phyloP scores from a whole-genome alignment of 2,329 filamentous ascomycete genomes.

The Penicillium sclerotigenum region DNA sequence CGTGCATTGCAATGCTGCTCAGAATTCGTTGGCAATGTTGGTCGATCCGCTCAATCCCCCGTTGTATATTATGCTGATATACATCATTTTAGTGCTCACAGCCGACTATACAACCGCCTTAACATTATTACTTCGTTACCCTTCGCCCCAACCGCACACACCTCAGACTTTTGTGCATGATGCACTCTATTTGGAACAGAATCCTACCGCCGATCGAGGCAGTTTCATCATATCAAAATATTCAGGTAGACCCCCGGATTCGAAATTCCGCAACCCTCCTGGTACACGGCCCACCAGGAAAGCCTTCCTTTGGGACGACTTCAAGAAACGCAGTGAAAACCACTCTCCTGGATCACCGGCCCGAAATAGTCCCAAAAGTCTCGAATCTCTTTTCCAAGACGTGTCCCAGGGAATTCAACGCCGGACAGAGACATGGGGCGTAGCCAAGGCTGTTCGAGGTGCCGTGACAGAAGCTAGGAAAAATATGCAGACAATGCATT shows the following conservation, averaged over 20 bases:
- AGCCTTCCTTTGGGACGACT: constrained; percentile 29
- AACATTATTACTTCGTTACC: constrained; percentile 79
- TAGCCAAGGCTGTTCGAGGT: constrained; percentile 48
- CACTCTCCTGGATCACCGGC: constrained; percentile 39
- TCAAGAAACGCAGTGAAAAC: constrained; percentile 27
- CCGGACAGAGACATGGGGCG: constrained; percentile 49
- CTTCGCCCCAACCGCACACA: constrained; percentile 61
- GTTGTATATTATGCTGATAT: constrained; percentile 16
- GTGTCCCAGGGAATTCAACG: constrained; percentile 49
- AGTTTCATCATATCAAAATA: constrained; percentile 47
- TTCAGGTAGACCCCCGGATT: constrained; percentile 44
- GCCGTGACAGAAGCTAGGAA: constrained; percentile 47
- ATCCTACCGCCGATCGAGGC: constrained; percentile 43
- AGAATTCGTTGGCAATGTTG: constrained; percentile 84
- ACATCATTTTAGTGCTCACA: constrained; percentile 61
- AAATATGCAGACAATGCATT: constrained; percentile 47
- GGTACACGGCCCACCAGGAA: constrained; percentile 20
- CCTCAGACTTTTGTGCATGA: constrained; percentile 83
- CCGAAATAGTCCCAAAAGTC: constrained; percentile 39
- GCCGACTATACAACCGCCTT: constrained; percentile 85
- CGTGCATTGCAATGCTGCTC: constrained; percentile 92
- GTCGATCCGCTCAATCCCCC: constrained; percentile 32
- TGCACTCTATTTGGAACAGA: constrained; percentile 58
- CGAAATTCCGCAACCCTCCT: constrained; percentile 24
- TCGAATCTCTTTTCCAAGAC: constrained; percentile 48